These are phyloP conservation scores for Apostasia shenzhenica DNA, from an alignment of 106 monocot species.

Conservation along the genomic window DNA sequence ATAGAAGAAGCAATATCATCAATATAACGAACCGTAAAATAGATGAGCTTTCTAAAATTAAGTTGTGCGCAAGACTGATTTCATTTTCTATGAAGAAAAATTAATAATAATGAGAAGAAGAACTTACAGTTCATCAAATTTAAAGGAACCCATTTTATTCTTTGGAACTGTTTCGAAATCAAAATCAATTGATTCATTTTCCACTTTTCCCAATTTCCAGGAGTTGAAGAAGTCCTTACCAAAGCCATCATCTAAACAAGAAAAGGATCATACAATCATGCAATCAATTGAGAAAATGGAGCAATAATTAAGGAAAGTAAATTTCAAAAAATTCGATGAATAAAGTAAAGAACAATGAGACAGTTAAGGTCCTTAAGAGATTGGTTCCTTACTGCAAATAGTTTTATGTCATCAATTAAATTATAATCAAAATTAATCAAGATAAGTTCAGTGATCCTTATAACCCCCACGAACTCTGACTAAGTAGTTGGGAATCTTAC, in stretches of 20 bases:
- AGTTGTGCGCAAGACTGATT: neutral
- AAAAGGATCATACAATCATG: too few species aligned
- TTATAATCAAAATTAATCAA: too few species aligned
- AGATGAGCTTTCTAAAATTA: neutral
- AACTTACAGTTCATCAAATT: slow-evolving; percentile 80
- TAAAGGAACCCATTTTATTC: slow-evolving; percentile 51
- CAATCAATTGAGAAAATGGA: too few species aligned
- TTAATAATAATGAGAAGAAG: slow-evolving; percentile 1
- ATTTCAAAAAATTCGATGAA: too few species aligned
- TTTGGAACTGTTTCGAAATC: slow-evolving; percentile 34
- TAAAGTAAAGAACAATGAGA: too few species aligned
- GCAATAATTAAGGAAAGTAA: too few species aligned
- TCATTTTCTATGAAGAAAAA: neutral
- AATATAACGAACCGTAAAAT: neutral
- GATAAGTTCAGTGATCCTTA: too few species aligned
- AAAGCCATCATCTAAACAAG: slow-evolving; percentile 58
- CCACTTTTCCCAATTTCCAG: slow-evolving; percentile 48
- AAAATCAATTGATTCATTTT: slow-evolving; percentile 54
- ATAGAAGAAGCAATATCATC: slow-evolving; percentile 8
- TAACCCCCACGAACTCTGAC: too few species aligned
- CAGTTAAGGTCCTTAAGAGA: too few species aligned
- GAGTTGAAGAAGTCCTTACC: slow-evolving; percentile 79
- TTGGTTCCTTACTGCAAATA: too few species aligned
- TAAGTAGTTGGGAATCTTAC: neutral
- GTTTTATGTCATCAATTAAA: too few species aligned